Conservation (phyloP, 495 filamentous ascomycete genomes). For the Aspergillus cavernicola region DNA sequence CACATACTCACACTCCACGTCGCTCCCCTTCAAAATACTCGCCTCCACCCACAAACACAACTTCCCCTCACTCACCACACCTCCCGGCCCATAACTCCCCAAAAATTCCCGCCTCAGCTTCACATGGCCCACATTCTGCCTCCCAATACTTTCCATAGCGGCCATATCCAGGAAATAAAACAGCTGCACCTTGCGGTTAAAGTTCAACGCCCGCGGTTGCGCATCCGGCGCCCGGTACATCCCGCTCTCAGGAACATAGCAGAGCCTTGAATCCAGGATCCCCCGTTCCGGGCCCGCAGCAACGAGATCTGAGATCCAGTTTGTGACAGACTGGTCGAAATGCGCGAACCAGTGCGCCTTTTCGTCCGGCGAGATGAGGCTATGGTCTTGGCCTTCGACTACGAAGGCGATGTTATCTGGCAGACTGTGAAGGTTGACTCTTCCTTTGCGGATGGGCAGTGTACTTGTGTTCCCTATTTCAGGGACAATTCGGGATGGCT, state of each 20-base stretch:
- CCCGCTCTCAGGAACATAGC: slow-evolving; percentile 16
- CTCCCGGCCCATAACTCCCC: slow-evolving; percentile 23
- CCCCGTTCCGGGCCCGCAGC: slow-evolving; percentile 17
- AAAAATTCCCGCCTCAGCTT: slow-evolving; percentile 20
- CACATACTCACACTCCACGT: slow-evolving; percentile 31
- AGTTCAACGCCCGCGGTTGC: slow-evolving; percentile 15
- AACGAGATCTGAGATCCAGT: slow-evolving; percentile 25
- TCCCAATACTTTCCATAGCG: slow-evolving; percentile 23
- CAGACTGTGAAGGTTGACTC: slow-evolving; percentile 15
- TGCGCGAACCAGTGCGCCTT: slow-evolving; percentile 21
- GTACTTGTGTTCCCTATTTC: no score
- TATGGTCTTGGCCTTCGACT: slow-evolving; percentile 29
- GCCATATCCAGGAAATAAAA: slow-evolving; percentile 30
- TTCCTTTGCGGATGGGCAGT: slow-evolving; percentile 10
- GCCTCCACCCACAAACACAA: slow-evolving; percentile 28
- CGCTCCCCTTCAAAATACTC: slow-evolving; percentile 19
- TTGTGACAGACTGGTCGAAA: slow-evolving; percentile 17
- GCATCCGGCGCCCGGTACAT: background rate
- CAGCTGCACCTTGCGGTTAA: slow-evolving; percentile 24
- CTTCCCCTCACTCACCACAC: slow-evolving; percentile 16
- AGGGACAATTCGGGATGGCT: no score
- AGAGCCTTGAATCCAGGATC: slow-evolving; percentile 18
- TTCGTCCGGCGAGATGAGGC: slow-evolving; percentile 14
- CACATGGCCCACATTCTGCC: slow-evolving; percentile 24
- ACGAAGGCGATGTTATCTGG: slow-evolving; percentile 31